Conservation (phyloP, 805 yeast species). For the Torulaspora delbrueckii region DNA sequence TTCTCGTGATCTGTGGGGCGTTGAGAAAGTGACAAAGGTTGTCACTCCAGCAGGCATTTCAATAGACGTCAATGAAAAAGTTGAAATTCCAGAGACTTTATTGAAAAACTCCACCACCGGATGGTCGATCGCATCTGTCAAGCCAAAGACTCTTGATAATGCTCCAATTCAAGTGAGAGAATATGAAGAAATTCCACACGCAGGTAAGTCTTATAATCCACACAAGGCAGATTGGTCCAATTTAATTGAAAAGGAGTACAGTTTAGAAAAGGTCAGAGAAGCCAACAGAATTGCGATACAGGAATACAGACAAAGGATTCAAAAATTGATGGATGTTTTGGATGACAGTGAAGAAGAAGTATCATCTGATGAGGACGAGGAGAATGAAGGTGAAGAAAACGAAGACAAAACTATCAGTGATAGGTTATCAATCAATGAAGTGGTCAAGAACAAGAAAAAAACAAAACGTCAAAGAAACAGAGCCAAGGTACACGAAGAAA, state of each 20-base stretch:
- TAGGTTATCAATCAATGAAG: constrained; percentile 65
- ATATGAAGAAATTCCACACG: constrained; percentile 57
- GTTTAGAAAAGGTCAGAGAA: constrained; percentile 61
- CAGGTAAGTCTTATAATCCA: constrained; percentile 90
- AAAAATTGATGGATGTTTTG: constrained; percentile 56
- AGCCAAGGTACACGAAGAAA: constrained; percentile 58
- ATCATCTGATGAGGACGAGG: constrained; percentile 36
- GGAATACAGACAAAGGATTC: constrained; percentile 60
- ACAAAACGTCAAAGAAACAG: constrained; percentile 73
- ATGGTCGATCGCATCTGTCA: constrained; percentile 47
- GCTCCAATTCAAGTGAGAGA: constrained; percentile 52
- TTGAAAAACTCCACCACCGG: constrained; percentile 40
- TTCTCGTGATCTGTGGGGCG: constrained; percentile 69
- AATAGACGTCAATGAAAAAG: constrained; percentile 21
- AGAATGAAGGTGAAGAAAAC: constrained; percentile 39
- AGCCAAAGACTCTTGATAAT: constrained; percentile 51
- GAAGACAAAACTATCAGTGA: constrained; percentile 31
- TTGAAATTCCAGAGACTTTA: constrained; percentile 40
- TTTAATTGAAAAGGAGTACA: constrained; percentile 62
- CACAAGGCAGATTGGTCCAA: constrained; percentile 75
- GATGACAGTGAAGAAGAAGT: constrained; percentile 53
- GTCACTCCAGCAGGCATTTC: constrained; percentile 31
- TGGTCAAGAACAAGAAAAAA: constrained; percentile 64
- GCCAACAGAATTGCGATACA: constrained; percentile 55
- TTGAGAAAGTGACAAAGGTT: constrained; percentile 12